Evolutionary conservation across 225 moss, liverwort and hornwort genomes (phyloP), one percentile per base, ranked within the genome.

Genomic region (Straminergon stramineum): DNA sequence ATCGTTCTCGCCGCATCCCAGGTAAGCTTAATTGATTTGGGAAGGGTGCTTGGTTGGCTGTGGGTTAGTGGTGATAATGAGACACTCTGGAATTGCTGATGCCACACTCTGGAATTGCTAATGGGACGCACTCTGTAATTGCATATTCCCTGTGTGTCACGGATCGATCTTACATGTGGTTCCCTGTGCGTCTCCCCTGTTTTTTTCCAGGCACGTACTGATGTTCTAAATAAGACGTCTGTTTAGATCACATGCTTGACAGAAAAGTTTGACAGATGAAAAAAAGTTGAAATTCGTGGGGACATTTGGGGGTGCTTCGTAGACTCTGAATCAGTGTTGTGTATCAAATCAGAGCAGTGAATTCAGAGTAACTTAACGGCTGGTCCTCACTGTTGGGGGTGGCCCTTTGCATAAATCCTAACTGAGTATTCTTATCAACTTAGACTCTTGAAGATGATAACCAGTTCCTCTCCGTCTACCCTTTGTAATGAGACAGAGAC

Each of bases 1-100:
- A n/a, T 35, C 94, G 3, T 94, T 31, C 43, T 88, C 93, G 12
- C 93, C 88, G 9, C 55, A 41, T 64, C 41, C 63, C 55, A 83
- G 88, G 88, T 83, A 83, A 65, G 65, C 34, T 65, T 32, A 7
- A 23, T 11, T 53, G 17, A 32, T 80, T 80, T 58, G n/a, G 26
- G n/a, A 79, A 57, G 56, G 26, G 27, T 10, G 58, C 39, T 58
- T 60, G 26, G 41, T 70, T 41, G 24, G 5, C 35, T 83, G 24
- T 34, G 43, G 43, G 43, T 71, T 30, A 41, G 43, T 57, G 57
- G 30, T 34, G 34, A 79, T 15, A 26, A n/a, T 26, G n/a, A 58
- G 10, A 8, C 35, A 22, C 77, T 23, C 53, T 77, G 9, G 18
- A 28, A 45, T 45, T 74, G 45, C 71, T 41, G 5, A 24, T 41